Evolutionary conservation across 1,284 basidiomycete species (phyloP), one percentile per base, ranked within the genome.

Genomic region (Cystobasidium sp.): DNA sequence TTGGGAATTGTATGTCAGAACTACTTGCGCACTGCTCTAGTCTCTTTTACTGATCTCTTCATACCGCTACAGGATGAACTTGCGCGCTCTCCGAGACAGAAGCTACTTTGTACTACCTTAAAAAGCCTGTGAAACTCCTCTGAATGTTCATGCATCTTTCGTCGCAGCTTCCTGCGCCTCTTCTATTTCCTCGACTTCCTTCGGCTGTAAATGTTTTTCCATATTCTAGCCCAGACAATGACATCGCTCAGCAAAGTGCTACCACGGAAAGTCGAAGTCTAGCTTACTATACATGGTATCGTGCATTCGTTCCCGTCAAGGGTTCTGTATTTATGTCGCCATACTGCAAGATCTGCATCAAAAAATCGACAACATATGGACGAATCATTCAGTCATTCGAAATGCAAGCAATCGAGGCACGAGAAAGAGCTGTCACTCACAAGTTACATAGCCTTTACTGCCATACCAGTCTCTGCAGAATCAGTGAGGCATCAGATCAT

Each of bases 1-100:
- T 82, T 98, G 94, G 94, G 91, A 84, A 58, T 80, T 82, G 67
- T 80, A 51, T 49, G 70, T 43, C 31, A 16, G 7, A 0, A 10
- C 6, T 18, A 6, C 37, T 41, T 2, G 39, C 39, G 5, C 18
- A 7, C n/a, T 49, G 46, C 16, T 43, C 24, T 4, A 24, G 6
- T 41, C 31, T 1, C 6, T 43, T n/a, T n/a, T 41, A 53, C 44
- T 24, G 22, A 12, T 8, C 24, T 24, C 4, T 52, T 44, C 1
- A 20, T 7, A 6, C 37, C 22, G 24, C 37, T 52, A 18, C 63
- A 73, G 70, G 41, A 18, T 73, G 31, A 73, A 73, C 52, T 9
- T 73, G 20, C 70, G 70, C 10, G 63, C 70, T 46, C 53, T 73
- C 1, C 24, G 70, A 22, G 70, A 73, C 41, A 44, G 70, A 58